phyloP scores from a whole-genome alignment of 1,139 yeast species.

The Sugiyamaella sp. region DNA sequence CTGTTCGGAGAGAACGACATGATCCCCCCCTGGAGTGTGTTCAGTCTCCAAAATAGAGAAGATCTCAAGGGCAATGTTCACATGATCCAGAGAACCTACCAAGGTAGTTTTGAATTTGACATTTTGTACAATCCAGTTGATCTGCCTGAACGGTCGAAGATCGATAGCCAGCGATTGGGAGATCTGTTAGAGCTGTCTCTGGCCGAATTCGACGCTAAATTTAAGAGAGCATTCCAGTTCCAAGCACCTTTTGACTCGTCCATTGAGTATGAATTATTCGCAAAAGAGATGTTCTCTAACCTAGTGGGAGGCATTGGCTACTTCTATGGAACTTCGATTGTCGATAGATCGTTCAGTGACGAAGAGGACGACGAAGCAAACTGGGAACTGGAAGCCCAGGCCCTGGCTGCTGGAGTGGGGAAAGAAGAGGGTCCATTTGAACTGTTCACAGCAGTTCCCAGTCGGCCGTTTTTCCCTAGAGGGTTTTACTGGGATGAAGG shows the following conservation, averaged over 20 bases:
- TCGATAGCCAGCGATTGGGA: constrained; percentile 39
- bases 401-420: constrained; percentile 30
- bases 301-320: constrained; percentile 89
- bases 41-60: constrained; percentile 61
- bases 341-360: constrained; percentile 69
- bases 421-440: constrained; percentile 48
- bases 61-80: constrained; percentile 77
- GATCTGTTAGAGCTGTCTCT: constrained; percentile 42
- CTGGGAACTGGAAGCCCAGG: constrained; percentile 37
- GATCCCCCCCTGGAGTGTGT: constrained; percentile 46
- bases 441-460: constrained; percentile 83
- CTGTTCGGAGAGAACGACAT: constrained; percentile 41
- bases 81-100: constrained; percentile 71
- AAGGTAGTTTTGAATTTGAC: constrained; percentile 79
- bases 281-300: constrained; percentile 77
- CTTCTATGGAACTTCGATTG: constrained; percentile 83
- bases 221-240: constrained; percentile 56
- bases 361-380: constrained; percentile 50
- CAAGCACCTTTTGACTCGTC: constrained; percentile 55
- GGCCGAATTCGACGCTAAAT: constrained; percentile 56
- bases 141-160: constrained; percentile 46
- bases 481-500: constrained; percentile 99
- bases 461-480: constrained; percentile 92
- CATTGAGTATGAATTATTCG: constrained; percentile 57
- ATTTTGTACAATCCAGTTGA: constrained; percentile 57